Evolutionary conservation across 306 rosid species (phyloP), one percentile per base, ranked within the genome.

Genomic region (Cyclanthera cordifolia): DNA sequence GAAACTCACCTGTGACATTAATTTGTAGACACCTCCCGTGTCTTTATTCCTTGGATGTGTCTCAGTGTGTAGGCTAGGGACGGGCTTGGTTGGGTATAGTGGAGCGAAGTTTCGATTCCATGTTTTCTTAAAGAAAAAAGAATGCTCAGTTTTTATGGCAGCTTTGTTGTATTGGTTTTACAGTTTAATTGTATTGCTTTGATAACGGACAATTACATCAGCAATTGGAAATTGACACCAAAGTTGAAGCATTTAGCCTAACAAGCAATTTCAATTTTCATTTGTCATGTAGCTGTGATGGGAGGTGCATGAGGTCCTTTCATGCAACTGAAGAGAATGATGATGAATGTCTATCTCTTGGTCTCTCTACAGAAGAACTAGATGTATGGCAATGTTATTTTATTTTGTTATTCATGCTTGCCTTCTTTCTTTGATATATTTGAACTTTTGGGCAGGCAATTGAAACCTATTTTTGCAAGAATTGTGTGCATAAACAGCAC

Each of bases 221-320:
- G 20, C 15, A 0, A 27, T 14, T 55, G 63, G 20, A 55, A 55
- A 25, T 25, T 25, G 30, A 4, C 17, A 0, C 10, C 37, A 32
- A 54, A 54, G 37, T 54, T 1, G 19, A 54, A 54, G 60, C 60
- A 12, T 54, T 27, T 25, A 25, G 39, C 39, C 63, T 14, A 55
- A 55, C 32, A 55, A 55, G 39, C 20, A 3, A 55, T 25, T 55
- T 25, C 25, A 17, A 12, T 54, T 54, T 54, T 52, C 23, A 69
- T 60, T 73, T 72, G 27, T 74, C 23, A 17, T 78, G 79, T 76
- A 90, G 99, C 75, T 93, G 99, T 67, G 99, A 93, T 30, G 99
- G 99, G 69, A 85, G 83, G 71, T 93, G 99, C 88, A 74, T 93
- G 81, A 87, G 96, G 83, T 85, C 94, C 10, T 93, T 93, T 72